Evolutionary conservation across 2,329 filamentous ascomycete species (phyloP), one percentile per base, ranked within the genome.

Genomic region (Bipolaris bicolor): DNA sequence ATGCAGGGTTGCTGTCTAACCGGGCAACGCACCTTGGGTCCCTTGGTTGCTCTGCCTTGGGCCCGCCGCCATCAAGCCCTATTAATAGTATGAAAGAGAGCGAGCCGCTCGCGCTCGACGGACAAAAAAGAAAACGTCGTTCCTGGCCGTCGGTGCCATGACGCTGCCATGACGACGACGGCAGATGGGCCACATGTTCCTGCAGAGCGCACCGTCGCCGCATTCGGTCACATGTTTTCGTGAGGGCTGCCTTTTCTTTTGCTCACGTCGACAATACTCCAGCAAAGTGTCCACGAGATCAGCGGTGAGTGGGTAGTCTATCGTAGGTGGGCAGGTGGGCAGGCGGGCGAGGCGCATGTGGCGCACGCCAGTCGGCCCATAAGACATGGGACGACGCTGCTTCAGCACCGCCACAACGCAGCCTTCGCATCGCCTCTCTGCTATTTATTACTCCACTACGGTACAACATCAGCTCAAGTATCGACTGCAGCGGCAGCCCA

Each of bases 401-500:
- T 39, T 36, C 50, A 47, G 29, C 36, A 55, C 33, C 22, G 40
- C 20, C 31, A 13, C 39, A 37, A 16, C 39, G 62, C 64, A 15
- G 66, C 62, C n/a, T 51, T 68, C 16, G 49, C 57, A 49, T 66
- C 65, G 15, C 55, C 49, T 37, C 62, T 60, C 62, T 62, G 64
- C 36, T 62, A 58, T 61, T 63, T 62, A 57, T 60, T 61, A 67
- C 33, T 68, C n/a, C n/a, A 20, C 20, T 20, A 20, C 20, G 20
- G 3, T 20, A 61, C 26, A 68, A 49, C 5, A 55, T 65, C 66
- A 7, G 63, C 64, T 63, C 65, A 64, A 11, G 66, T 63, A 40
- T 67, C 63, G 29, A 63, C 13, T 22, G 5, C 24, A 15, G 20
- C 20, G 6, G 39, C 11, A 22, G 39, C 39, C 39, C 2, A 15